Evolutionary conservation across 768 basidiomycete genomes (phyloP), one percentile per base, ranked within the genome.

Genomic region (Clitopilus passeckerianus): DNA sequence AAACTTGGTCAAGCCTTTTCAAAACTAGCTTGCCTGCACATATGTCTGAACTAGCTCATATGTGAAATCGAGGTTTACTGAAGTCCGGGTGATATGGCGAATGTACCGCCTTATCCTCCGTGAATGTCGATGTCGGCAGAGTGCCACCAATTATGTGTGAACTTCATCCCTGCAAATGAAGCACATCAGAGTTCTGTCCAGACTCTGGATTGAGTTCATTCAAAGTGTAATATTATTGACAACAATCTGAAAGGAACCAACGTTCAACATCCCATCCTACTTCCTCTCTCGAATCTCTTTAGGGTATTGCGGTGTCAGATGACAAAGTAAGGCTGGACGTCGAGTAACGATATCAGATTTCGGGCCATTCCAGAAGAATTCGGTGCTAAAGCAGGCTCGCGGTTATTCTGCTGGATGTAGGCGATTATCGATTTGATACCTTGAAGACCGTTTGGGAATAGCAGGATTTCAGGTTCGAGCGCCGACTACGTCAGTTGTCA

Each of bases 401-500:
- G 46, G 2, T n/a, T 30, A 41, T 41, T 41, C n/a, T 50, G n/a
- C 10, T 50, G 46, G 46, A 23, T 18, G 20, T 50, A 16, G 18
- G 16, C 20, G 46, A 50, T 50, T 50, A 50, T 50, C 46, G 46
- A 50, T 50, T 20, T 23, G 46, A 50, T 50, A 50, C 46, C 27
- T 30, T 50, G 46, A 23, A 18, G 46, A 50, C 46, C 46, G 16
- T 50, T 50, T 22, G 46, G 46, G 5, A 20, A 50, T 50, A 5
- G n/a, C 20, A 16, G 46, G 5, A 50, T 18, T 20, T 34, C 23
- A 22, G 58, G 34, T 35, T 34, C 60, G 56, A 35, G 62, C 35
- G 43, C 59, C 55, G 59, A 57, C 59, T 56, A 59, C 57, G 59
- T 60, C 59, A 64, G 34, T 54, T 66, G 61, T 61, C 59, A 64